These are phyloP conservation scores for Vitis rupestris DNA, from an alignment of 164 flowering plant species.

Conservation along the genomic window DNA sequence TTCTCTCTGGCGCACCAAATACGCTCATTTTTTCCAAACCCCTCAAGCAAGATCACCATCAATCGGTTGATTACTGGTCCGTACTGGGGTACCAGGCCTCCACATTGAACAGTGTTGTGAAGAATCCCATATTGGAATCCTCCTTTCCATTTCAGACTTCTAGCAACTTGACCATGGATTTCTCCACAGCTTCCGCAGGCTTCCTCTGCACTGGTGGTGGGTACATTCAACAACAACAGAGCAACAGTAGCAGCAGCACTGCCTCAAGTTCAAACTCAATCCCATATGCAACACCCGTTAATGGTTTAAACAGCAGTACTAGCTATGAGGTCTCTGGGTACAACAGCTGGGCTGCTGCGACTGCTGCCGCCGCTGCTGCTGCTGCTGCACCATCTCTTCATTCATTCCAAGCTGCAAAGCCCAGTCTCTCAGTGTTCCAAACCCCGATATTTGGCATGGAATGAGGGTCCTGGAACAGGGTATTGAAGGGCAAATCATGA, in stretches of 20 bases:
- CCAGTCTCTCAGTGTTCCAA: slow-evolving; percentile 56
- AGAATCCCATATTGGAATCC: no score
- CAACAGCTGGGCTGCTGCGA: slow-evolving; percentile 31
- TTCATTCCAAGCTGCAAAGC: slow-evolving; percentile 47
- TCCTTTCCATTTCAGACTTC: no score
- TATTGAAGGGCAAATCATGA: neutral
- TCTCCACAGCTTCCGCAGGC: slow-evolving; percentile 13
- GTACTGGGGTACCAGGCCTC: no score
- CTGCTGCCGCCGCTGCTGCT: neutral
- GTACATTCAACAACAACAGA: slow-evolving; percentile 20
- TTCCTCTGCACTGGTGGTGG: slow-evolving; percentile 18
- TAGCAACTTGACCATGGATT: slow-evolving; percentile 23
- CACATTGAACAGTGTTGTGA: no score
- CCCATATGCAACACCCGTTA: slow-evolving; percentile 27
- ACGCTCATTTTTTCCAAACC: neutral
- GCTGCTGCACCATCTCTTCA: slow-evolving; percentile 33
- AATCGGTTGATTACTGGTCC: no score
- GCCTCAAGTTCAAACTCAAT: slow-evolving; percentile 3
- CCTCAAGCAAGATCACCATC: neutral
- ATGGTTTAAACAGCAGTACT: slow-evolving; percentile 14
- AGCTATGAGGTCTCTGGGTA: slow-evolving; percentile 27
- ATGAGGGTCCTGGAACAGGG: slow-evolving; percentile 23
- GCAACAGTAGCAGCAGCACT: neutral
- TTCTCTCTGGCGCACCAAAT: no score
- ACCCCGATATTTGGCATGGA: slow-evolving; percentile 78